Evolutionary conservation across 2,329 filamentous ascomycete genomes (phyloP), one percentile per base, ranked within the genome.

Genomic region (Hymenoscyphus linearis): DNA sequence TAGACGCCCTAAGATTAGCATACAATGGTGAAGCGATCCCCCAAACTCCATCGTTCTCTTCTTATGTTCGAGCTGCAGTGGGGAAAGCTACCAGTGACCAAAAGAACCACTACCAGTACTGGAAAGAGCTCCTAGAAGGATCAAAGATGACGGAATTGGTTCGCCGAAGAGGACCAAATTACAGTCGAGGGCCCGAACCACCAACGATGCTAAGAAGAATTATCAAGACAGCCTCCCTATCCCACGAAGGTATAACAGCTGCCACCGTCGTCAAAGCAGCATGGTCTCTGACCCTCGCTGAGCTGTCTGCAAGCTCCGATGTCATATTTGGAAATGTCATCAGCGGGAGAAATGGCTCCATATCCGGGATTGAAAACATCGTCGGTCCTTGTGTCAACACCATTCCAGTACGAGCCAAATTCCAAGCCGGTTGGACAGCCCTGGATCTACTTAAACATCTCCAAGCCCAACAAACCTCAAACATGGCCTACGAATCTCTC

Each of bases 361-460:
- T 78, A 2, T 63, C 69, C 4, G 75, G 73, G 6, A 73, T 78
- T 34, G 76, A 75, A 60, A 64, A 74, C 31, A 77, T 79, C 36
- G 72, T 75, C 60, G 77, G 76, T 0, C 76, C 77, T 10, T 75
- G 76, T 68, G 75, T 78, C 54, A 74, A 75, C 3, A 78, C 77
- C 1, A 70, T 78, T 4, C 77, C 77, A 9, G 69, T 77, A 13
- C 72, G 75, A 13, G 69, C 78, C 5, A 67, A 66, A 5, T 61
- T 76, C 27, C 69, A 71, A 22, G 63, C 71, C 4, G 69, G 69
- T 10, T 66, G 65, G 2, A 69, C 70, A 1, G 70, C 77, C 6
- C 64, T 66, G 0, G 70, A 79, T 35, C 82, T 78, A 59, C 69
- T 85, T 16, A 70, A 78, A 40, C 66, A 70, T 2, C 71, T 83